phyloP scores from a whole-genome alignment of 1,139 yeast genomes.

The Candida mesenterica region DNA sequence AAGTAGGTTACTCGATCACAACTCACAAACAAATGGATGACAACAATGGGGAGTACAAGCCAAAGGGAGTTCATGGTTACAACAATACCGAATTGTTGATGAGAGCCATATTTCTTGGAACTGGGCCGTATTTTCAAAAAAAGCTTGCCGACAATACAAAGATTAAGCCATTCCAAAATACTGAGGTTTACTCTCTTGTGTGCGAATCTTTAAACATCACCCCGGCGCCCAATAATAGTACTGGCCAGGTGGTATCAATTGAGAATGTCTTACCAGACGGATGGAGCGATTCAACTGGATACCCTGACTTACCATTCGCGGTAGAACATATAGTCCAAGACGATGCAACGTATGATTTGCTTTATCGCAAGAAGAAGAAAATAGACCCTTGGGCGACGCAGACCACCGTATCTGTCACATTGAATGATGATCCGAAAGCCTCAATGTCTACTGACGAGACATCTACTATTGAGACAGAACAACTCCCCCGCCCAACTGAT shows the following conservation, averaged over 20 bases:
- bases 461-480: constrained; percentile 19
- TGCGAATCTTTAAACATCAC: constrained; percentile 63
- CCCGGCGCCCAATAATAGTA: constrained; percentile 65
- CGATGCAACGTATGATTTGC: constrained; percentile 52
- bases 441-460: constrained; percentile 30
- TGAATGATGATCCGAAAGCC: constrained; percentile 25
- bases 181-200: constrained; percentile 69
- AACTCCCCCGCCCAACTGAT: constrained; percentile 39
- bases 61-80: constrained; percentile 84
- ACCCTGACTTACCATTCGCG: constrained; percentile 59
- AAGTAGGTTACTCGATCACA: constrained; percentile 76
- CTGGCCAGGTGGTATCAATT: constrained; percentile 23
- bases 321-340: constrained; percentile 44
- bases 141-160: constrained; percentile 26
- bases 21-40: constrained; percentile 57
- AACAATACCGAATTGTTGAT: constrained; percentile 72
- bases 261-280: constrained; percentile 37
- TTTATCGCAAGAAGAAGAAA: constrained; percentile 30
- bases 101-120: constrained; percentile 78
- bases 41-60: constrained; percentile 49
- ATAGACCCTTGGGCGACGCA: constrained; percentile 8
- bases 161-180: constrained; percentile 67
- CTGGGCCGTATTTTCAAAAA: constrained; percentile 70
- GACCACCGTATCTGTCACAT: constrained; percentile 17
- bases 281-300: constrained; percentile 55